Evolutionary conservation across 2,329 filamentous ascomycete genomes (phyloP).

Genomic region (Colletotrichum siamense): DNA sequence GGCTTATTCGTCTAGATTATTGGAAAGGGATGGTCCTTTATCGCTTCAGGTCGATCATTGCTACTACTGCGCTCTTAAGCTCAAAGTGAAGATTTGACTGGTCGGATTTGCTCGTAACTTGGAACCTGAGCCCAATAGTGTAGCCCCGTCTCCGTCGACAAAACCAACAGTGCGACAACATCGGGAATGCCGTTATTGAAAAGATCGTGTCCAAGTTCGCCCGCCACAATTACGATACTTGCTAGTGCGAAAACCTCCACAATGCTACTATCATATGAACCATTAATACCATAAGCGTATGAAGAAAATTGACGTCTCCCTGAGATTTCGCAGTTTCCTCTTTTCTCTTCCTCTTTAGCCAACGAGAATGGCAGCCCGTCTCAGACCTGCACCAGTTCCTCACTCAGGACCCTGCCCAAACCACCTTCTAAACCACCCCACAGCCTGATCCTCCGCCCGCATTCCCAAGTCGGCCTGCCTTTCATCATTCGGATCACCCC

Average conservation of each 20-base stretch:
- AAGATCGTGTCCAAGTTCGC: not conserved
- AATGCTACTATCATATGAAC: not conserved
- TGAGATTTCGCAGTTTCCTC: not conserved
- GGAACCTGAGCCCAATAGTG: not conserved
- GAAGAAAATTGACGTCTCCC: not conserved
- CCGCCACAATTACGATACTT: not conserved
- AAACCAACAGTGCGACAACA: not conserved
- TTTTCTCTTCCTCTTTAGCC: not conserved
- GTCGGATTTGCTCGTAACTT: not conserved
- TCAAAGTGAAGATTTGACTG: not conserved
- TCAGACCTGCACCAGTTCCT: not conserved
- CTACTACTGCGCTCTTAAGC: not conserved
- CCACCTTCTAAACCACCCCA: slow-evolving; percentile 32
- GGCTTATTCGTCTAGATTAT: not conserved
- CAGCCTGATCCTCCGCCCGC: slow-evolving; percentile 31
- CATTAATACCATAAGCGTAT: not conserved
- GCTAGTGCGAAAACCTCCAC: not conserved
- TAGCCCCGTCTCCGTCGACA: not conserved
- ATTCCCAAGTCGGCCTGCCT: slow-evolving; percentile 28
- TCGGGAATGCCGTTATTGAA: not conserved
- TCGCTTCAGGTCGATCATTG: not conserved
- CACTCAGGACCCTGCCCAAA: not conserved
- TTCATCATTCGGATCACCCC: slow-evolving; percentile 28
- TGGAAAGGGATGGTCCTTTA: not conserved
- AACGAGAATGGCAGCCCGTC: not conserved